Conservation (phyloP, 306 rosid genomes). For the Senna tora region DNA sequence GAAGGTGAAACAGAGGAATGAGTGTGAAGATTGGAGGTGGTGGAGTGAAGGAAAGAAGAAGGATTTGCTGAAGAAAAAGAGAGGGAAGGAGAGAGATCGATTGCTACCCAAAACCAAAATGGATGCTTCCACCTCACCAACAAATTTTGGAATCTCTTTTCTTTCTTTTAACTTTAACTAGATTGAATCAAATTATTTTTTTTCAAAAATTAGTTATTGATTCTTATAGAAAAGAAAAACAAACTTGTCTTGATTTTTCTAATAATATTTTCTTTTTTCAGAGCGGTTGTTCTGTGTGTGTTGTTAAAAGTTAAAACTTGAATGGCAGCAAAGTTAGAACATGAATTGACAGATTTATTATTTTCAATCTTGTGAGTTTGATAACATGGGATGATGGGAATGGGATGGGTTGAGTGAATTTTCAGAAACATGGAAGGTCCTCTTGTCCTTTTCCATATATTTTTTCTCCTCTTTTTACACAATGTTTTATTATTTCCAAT, state of each 20-base stretch:
- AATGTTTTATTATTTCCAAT: neutral
- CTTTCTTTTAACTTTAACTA: neutral
- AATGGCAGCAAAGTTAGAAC: no score
- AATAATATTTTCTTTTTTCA: neutral
- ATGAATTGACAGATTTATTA: no score
- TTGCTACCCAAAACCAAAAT: slow-evolving; percentile 43
- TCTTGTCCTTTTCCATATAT: neutral
- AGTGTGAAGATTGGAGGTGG: neutral
- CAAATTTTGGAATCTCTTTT: slow-evolving; percentile 36
- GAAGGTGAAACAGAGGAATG: neutral
- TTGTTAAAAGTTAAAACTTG: neutral
- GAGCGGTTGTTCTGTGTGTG: slow-evolving; percentile 11
- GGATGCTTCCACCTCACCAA: slow-evolving; percentile 64
- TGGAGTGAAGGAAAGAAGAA: slow-evolving; percentile 30
- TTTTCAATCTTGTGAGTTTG: neutral
- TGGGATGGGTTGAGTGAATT: slow-evolving; percentile 55
- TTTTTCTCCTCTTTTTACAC: neutral
- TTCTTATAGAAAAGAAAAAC: no score
- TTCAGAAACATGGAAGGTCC: slow-evolving; percentile 44
- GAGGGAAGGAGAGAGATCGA: slow-evolving; percentile 34
- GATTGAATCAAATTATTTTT: neutral
- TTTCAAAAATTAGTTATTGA: no score
- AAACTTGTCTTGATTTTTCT: slow-evolving; percentile 12
- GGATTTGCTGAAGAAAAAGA: slow-evolving; percentile 37
- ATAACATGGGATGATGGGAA: slow-evolving; percentile 47